Conservation (phyloP, 2,329 filamentous ascomycete species). For the Epichloe scottii region DNA sequence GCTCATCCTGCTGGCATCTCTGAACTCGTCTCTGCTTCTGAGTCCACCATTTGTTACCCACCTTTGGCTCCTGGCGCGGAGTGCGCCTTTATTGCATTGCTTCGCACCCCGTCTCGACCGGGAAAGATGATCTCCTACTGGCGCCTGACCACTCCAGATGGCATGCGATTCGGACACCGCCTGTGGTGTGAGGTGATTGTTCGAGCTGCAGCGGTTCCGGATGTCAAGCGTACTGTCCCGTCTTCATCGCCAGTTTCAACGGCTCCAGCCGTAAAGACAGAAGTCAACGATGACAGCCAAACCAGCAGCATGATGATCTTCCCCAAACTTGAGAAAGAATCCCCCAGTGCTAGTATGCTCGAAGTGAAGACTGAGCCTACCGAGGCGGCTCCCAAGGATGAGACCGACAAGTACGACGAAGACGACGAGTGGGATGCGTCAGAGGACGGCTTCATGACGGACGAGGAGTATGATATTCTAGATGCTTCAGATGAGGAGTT, state of each 20-base stretch:
- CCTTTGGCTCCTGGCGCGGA: slow-evolving; percentile 62
- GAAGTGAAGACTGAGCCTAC: slow-evolving; percentile 42
- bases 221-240: slow-evolving; percentile 15
- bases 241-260: slow-evolving; percentile 1
- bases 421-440: slow-evolving; percentile 52
- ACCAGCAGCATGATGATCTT: slow-evolving; percentile 74
- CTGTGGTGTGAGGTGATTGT: slow-evolving; percentile 91
- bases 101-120: slow-evolving; percentile 65
- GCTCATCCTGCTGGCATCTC: slow-evolving; percentile 64
- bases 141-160: slow-evolving; percentile 75
- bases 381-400: slow-evolving; percentile 42
- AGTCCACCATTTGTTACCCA: slow-evolving; percentile 65
- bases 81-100: slow-evolving; percentile 67
- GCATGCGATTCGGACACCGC: slow-evolving; percentile 77
- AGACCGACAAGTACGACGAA: slow-evolving; percentile 25
- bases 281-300: slow-evolving; percentile 12
- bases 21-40: slow-evolving; percentile 65
- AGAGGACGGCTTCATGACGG: slow-evolving; percentile 75
- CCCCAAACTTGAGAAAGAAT: slow-evolving; percentile 91
- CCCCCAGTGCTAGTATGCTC: slow-evolving; percentile 68
- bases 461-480: slow-evolving; percentile 96
- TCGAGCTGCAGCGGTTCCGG: slow-evolving; percentile 21
- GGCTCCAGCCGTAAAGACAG: slow-evolving; percentile 14
- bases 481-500: slow-evolving; percentile 89
- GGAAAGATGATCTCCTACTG: slow-evolving; percentile 90